Conservation (phyloP, 176 grass and related monocot genomes). For the Elaeis guineensis region DNA sequence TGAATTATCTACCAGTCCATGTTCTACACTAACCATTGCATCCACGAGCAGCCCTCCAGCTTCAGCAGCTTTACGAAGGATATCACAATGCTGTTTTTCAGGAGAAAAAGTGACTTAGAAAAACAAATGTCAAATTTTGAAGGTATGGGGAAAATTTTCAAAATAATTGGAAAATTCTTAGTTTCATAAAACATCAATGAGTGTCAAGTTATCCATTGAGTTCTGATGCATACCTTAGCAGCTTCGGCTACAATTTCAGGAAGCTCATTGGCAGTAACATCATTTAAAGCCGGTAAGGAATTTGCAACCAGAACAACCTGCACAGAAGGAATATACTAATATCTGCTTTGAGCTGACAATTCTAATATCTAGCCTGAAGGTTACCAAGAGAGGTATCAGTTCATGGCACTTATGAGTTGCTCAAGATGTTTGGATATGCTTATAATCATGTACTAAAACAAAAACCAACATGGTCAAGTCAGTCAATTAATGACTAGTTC, state of each 20-base stretch:
- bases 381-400: too few relatives aligned
- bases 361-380: too few relatives aligned
- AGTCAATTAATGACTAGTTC: too few relatives aligned
- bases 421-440: too few relatives aligned
- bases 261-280: constrained; percentile 90
- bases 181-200: too few relatives aligned
- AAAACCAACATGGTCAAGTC: too few relatives aligned
- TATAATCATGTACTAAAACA: too few relatives aligned
- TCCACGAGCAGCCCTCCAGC: constrained; percentile 84
- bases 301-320: constrained; percentile 96
- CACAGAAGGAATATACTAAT: constrained; percentile 1
- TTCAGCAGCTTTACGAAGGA: constrained; percentile 85
- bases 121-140: neutral
- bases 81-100: constrained; percentile 64
- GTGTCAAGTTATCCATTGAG: constrained; percentile 3
- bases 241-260: constrained; percentile 97
- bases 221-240: constrained; percentile 48
- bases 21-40: constrained; percentile 83
- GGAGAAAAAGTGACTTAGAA: neutral
- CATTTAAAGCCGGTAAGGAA: constrained; percentile 85
- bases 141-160: neutral
- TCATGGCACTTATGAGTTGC: too few relatives aligned
- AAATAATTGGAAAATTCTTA: neutral
- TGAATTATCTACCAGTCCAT: constrained; percentile 53
- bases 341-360: too few relatives aligned